These are phyloP conservation scores for Trichoderma oligosporum DNA, from an alignment of 2,329 filamentous ascomycete genomes.

Conservation along the genomic window DNA sequence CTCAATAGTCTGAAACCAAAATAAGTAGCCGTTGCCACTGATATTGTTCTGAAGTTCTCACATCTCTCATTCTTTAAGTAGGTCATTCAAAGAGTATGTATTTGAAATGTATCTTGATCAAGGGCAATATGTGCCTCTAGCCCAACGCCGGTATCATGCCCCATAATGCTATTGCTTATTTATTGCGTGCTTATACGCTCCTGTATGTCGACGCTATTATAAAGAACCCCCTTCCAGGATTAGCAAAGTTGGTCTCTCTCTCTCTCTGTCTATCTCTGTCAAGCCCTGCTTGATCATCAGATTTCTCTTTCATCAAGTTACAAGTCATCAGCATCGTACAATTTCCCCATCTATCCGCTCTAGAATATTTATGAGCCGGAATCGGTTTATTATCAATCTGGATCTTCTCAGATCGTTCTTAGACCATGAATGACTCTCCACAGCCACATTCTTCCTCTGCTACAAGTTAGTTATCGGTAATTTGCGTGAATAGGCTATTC, in stretches of 20 bases:
- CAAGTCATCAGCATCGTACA: constrained; percentile 9
- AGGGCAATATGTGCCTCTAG: constrained; percentile 7
- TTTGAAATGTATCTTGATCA: constrained; percentile 15
- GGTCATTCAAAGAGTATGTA: not conserved
- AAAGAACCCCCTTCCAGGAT: not conserved
- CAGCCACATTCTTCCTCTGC: constrained; percentile 93
- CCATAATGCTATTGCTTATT: not conserved
- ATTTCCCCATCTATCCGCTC: not conserved
- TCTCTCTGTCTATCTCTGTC: not conserved
- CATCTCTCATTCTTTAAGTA: no score
- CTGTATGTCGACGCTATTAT: constrained; percentile 7
- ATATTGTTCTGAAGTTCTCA: no score
- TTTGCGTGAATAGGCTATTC: not conserved
- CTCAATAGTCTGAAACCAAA: no score
- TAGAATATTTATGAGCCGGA: not conserved
- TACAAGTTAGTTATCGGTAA: constrained; percentile 31
- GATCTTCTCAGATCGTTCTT: constrained; percentile 11
- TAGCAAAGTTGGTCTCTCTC: not conserved
- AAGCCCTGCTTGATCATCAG: not conserved
- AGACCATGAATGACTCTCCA: constrained; percentile 92
- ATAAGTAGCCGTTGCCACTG: no score
- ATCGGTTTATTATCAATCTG: not conserved
- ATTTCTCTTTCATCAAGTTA: not conserved
- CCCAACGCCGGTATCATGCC: constrained; percentile 17
- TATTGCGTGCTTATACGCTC: not conserved